Base-by-base conservation (phyloP, 768 basidiomycete species). In the Leccinum fibrillosum region DNA sequence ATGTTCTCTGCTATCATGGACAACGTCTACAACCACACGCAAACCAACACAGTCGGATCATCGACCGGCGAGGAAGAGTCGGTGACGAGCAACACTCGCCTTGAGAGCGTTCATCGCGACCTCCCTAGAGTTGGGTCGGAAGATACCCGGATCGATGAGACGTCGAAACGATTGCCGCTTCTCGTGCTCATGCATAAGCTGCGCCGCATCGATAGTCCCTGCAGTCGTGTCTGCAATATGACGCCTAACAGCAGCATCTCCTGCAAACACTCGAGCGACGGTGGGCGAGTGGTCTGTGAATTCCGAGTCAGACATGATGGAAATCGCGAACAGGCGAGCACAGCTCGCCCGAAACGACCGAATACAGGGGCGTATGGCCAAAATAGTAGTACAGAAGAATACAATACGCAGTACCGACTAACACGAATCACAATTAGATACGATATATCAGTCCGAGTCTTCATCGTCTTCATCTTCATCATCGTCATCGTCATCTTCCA, bases 111-210 rank as follows among this genome's bases (percentile, higher is more conserved):
- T 78, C 61, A 82, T 68, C 2, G 86, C 85, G 54, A 82, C 76
- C 52, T 80, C 81, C 61, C 80, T 81, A 12, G 86, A 70, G 68
- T 92, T 92, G 5, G 83, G 87, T 2, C 91, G 81, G 52, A 82
- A 65, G 64, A 93, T 92, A 13, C 89, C 90, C 48, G 89, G 89
- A 64, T 92, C 88, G 58, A 92, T 80, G 58, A 92, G 76, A 39
- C 91, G 78, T 47, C 91, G 81, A 70, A 92, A 92, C 56, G 77
- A 76, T 67, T 87, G 89, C 44, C 86, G 83, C 54, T 79, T 81
- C 54, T 88, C 88, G 62, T 87, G 83, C 60, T 90, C 82, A 60
- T 77, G 76, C 34, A 57, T 57, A 37, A 63, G 62, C 47, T 64
- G 66, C 13, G 59, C 26, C 13, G 61, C 26, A 25, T 47, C 47